These are phyloP conservation scores for Plenodomus lindquistii DNA, from an alignment of 2,329 filamentous ascomycete species.

Conservation along the genomic window DNA sequence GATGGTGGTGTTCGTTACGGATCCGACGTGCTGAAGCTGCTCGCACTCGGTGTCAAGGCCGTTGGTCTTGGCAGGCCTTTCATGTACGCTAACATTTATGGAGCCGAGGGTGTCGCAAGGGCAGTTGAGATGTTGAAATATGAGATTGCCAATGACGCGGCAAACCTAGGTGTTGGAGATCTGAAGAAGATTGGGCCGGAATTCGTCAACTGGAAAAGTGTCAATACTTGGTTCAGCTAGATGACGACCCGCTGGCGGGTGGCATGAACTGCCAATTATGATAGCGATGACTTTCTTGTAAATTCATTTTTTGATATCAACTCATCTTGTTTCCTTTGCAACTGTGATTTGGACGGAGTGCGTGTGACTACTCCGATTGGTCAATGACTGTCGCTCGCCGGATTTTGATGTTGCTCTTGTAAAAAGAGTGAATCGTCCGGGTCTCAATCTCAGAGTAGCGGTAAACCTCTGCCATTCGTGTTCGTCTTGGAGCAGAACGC, in stretches of 20 bases:
- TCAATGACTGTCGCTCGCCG: too few species aligned
- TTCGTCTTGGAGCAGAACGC: too few species aligned
- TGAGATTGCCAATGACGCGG: constrained; percentile 50
- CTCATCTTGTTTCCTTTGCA: too few species aligned
- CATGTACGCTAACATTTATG: constrained; percentile 60
- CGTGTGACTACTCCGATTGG: too few species aligned
- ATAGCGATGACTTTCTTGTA: too few species aligned
- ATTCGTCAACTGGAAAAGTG: constrained; percentile 26
- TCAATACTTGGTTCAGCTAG: constrained; percentile 17
- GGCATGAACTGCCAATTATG: not conserved
- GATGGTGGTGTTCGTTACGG: constrained; percentile 49
- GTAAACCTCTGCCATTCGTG: too few species aligned
- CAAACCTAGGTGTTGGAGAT: constrained; percentile 37
- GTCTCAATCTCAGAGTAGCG: too few species aligned
- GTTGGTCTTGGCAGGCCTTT: constrained; percentile 55
- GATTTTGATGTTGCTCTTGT: too few species aligned
- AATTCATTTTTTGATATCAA: too few species aligned
- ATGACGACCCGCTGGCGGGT: not conserved
- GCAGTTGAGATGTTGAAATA: constrained; percentile 56
- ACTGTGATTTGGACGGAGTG: too few species aligned
- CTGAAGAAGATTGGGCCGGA: constrained; percentile 33
- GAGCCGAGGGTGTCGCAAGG: constrained; percentile 64
- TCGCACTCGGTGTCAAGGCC: constrained; percentile 45
- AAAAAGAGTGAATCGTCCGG: too few species aligned
- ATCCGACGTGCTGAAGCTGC: constrained; percentile 43